These are phyloP conservation scores for Lentinula edodes DNA, from an alignment of 768 basidiomycete genomes.

Conservation along the genomic window DNA sequence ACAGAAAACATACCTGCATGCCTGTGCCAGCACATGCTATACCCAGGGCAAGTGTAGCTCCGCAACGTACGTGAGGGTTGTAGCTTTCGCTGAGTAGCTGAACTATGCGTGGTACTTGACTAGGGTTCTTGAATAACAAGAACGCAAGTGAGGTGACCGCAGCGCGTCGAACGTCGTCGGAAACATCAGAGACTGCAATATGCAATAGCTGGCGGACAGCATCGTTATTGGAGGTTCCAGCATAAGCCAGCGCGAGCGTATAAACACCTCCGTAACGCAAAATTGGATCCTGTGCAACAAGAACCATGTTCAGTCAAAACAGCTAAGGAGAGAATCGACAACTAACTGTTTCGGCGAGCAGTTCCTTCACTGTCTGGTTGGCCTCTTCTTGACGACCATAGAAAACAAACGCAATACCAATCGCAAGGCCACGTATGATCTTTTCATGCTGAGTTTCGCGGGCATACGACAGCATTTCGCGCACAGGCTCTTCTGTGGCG, in stretches of 20 bases:
- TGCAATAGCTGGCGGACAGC: slow-evolving; percentile 90
- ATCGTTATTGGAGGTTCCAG: slow-evolving; percentile 91
- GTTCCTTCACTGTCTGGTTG: slow-evolving; percentile 68
- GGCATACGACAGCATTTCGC: slow-evolving; percentile 96
- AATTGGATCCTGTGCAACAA: slow-evolving; percentile 76
- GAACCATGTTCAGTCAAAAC: slow-evolving; percentile 2
- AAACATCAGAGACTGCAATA: slow-evolving; percentile 97
- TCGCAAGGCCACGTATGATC: slow-evolving; percentile 92
- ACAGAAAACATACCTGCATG: slow-evolving; percentile 57
- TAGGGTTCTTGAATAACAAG: slow-evolving; percentile 93
- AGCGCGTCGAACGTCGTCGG: slow-evolving; percentile 93
- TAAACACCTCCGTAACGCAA: slow-evolving; percentile 97
- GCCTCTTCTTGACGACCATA: slow-evolving; percentile 94
- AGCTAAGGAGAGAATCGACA: neutral
- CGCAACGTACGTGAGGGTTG: slow-evolving; percentile 97
- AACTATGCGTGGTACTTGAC: slow-evolving; percentile 93
- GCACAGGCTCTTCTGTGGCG: slow-evolving; percentile 67
- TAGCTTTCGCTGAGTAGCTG: slow-evolving; percentile 97
- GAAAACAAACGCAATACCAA: slow-evolving; percentile 89
- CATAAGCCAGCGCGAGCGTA: slow-evolving; percentile 93
- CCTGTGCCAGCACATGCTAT: slow-evolving; percentile 98
- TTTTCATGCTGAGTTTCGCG: slow-evolving; percentile 99
- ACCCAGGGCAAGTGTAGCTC: slow-evolving; percentile 92
- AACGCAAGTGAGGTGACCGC: slow-evolving; percentile 96
- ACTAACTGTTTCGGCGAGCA: slow-evolving; percentile 82